Evolutionary conservation across 139 green algal genomes (phyloP), one percentile per base, ranked within the genome.

Genomic region (Chlorella sp.): DNA sequence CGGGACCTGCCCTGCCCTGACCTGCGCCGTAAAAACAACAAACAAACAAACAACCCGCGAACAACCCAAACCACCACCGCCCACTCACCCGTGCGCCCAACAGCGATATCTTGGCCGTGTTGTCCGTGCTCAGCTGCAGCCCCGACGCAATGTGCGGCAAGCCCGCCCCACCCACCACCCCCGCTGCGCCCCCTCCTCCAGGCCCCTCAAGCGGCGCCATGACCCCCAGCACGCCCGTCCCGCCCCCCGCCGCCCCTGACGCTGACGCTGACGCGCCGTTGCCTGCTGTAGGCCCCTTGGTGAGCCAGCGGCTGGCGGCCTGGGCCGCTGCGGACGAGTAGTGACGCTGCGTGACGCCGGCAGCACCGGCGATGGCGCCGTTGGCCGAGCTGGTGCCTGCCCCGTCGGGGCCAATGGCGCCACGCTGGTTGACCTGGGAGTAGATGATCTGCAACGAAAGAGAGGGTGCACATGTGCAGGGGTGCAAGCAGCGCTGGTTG

Each of bases 281-380:
- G 55, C 55, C 55, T 64, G 55, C 20, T 31, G 20, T 30, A 10
- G 20, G 55, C 55, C 55, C 24, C 20, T 27, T 30, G 6, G 55
- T 64, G 42, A 64, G 55, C 55, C 55, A 64, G 20, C 55, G 17
- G 55, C 55, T 64, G 55, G 55, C 55, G 17, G 55, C 55, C 55
- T 64, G 55, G 20, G 55, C 20, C 4, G 55, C 55, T 10, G 55
- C 55, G 55, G 55, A 64, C 22, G 55, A 31, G 55, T 64, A 64
- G 55, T 64, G 17, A 4, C 20, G 55, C 22, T 27, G 55, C 4
- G 55, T 20, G 27, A 29, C 6, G 55, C 55, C 24, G 20, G 55
- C 14, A 20, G 17, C 22, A 20, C 20, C 55, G 24, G 55, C 4
- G 17, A 20, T 10, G 55, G 14, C 22, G 55, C 55, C 55, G 14